Base-by-base conservation (phyloP, 108 stramenopile genomes). In the Nitzschia putrida region DNA sequence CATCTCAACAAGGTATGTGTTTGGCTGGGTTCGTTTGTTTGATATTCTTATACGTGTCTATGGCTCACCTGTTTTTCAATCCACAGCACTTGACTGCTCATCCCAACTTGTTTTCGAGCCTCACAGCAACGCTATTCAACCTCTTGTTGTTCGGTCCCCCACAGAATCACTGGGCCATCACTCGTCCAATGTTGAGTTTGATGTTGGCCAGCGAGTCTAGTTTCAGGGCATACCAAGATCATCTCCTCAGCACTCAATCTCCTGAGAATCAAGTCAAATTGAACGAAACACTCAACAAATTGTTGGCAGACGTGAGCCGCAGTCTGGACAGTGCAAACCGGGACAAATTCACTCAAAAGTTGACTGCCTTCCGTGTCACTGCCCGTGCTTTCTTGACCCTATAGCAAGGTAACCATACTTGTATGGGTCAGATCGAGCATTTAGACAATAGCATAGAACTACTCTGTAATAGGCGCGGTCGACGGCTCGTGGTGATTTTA, bases 131-230 rank as follows among this genome's bases (percentile, higher is more conserved):
- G 14, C 81, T 98, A n/a, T 97, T 98, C 84, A 97, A 95, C 63
- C 76, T 96, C 42, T 78, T 99, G 41, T 79, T 98, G 9, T 99
- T 98, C 75, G 96, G 95, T 34, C 84, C 92, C 23, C 91, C 95
- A 43, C 88, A 89, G 60, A 97, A 96, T 72, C 98, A 98, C 68
- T 99, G 97, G 97, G 95, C 98, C 39, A 90, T 99, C 21, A 96
- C 97, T 80, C 82, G 96, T 29, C 98, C 98, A 8, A 95, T 99
- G 93, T 87, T 99, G n/a, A 92, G 90, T 81, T 84, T 98, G 22
- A 90, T 98, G 90, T 74, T 99, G 24, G 96, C 96, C 18, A 92
- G 88, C 47, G 97, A 97, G 78, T 78, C 87, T 26, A 93, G 90
- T 47, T 99, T 95, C 72, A 81, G 83, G 21, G 76, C 81, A 9